Base-by-base conservation (phyloP, 129 eudicot genomes). In the Apium graveolens region DNA sequence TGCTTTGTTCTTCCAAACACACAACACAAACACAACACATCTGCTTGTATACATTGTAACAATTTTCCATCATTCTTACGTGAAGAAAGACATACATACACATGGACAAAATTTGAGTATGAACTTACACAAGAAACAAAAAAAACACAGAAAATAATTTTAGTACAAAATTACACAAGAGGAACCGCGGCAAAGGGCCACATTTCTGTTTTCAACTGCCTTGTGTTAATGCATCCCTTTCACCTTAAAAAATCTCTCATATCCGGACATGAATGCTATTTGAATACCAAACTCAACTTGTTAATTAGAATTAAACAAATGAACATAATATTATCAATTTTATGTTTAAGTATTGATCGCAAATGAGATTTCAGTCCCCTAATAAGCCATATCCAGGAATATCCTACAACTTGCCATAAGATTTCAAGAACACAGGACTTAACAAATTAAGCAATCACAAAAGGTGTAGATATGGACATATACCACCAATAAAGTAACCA, bases 401-500 rank as follows among this genome's bases (percentile, higher is more conserved):
- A 9, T 62, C 70, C 70, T 3, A 65, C 9, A 0, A 65, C 70
- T 65, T 29, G 70, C 37, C 70, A 29, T 65, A 3, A 11, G 13
- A 65, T 65, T 1, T 57, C 65, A 57, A 57, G 65, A 57, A 57
- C 13, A 57, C 29, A n/a, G 13, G 14, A 57, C 10, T 24, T 3
- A 7, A 57, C 65, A 57, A 57, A 57, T n/a, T 24, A 24, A 57
- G 18, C 21, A 65, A 13, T 29, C 38, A 65, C 38, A 77, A 57
- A 80, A 75, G 83, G 38, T 82, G 75, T 77, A 78, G 37, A 46
- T 73, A 48, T 78, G 53, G 43, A 71, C 66, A 57, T 57, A 31
- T 57, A 81, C 32, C 71, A 82, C 63, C 53, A 82, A 45, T 73
- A 81, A 26, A 29, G 53, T 74, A 76, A 81, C 57, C 53, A 85